Conservation (phyloP, 164 flowering plant genomes). For the Umbellularia californica region DNA sequence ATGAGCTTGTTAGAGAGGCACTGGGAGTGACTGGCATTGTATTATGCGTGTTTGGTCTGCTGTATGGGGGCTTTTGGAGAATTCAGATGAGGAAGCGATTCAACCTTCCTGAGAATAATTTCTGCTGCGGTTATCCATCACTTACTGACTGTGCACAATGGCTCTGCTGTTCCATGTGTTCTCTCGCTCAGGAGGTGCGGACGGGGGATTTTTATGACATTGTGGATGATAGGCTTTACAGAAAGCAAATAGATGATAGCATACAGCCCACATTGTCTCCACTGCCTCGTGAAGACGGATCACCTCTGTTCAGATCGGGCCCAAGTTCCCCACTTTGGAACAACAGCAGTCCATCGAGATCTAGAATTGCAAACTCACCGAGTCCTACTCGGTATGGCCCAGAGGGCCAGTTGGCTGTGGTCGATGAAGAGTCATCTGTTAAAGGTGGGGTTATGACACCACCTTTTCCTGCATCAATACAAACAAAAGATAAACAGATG, state of each 20-base stretch:
- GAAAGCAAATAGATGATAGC: conserved; percentile 22
- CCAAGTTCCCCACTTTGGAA: conserved; percentile 22
- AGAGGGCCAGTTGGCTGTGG: conserved; percentile 17
- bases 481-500: conserved; percentile 25
- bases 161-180: conserved; percentile 95
- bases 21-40: conserved; percentile 59
- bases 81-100: conserved; percentile 90
- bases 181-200: conserved; percentile 92
- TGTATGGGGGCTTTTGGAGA: conserved; percentile 99
- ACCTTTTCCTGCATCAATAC: conserved; percentile 33
- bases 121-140: conserved; percentile 60
- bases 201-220: conserved; percentile 77
- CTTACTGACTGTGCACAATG: conserved; percentile 73
- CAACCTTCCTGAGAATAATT: conserved; percentile 56
- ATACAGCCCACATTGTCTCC: conserved; percentile 24
- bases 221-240: conserved; percentile 57
- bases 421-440: conserved; percentile 26
- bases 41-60: conserved; percentile 75
- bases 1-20: conserved; percentile 53
- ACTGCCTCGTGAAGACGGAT: conserved; percentile 40
- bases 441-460: conserved; percentile 32
- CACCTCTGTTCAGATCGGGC: conserved; percentile 14
- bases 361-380: conserved; percentile 10
- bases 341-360: conserved; percentile 15
- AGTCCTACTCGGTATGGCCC: conserved; percentile 19